A percentile compares a stretch with the other conserved stretches of the same genome.
Conservation (phyloP, 331 rosid genomes). For the Pyracantha coccinea region DNA sequence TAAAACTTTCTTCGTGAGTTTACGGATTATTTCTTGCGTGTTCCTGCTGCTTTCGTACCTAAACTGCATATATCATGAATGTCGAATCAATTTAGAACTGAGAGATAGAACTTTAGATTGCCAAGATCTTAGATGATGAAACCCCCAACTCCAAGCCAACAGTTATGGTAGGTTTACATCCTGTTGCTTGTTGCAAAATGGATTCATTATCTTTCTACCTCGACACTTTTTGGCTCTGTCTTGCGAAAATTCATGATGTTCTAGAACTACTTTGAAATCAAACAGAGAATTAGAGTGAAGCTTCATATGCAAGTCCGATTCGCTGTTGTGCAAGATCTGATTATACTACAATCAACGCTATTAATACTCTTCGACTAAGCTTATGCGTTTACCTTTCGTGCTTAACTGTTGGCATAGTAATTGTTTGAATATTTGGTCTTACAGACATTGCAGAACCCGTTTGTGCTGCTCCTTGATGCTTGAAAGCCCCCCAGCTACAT, state of each 20-base stretch:
- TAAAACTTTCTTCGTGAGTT: not conserved
- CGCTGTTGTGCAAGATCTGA: not conserved
- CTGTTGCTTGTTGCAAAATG: not conserved
- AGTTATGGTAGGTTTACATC: not conserved
- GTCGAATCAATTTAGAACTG: not conserved
- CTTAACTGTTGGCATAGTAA: not conserved
- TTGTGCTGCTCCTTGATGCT: not conserved
- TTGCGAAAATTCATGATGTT: not conserved
- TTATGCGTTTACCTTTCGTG: not conserved
- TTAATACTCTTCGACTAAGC: no score
- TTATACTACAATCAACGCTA: no score
- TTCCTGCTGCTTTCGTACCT: no score
- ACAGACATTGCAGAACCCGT: constrained; percentile 4
- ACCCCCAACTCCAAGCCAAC: not conserved
- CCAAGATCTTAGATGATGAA: not conserved
- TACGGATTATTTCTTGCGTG: not conserved
- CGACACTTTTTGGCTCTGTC: not conserved
- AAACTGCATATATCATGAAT: not conserved
- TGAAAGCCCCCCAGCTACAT: not conserved
- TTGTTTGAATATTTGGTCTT: not conserved
- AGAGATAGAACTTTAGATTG: not conserved
- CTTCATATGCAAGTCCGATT: constrained; percentile 6
- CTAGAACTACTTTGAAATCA: not conserved
- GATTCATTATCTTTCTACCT: not conserved
- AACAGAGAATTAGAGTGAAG: not conserved